These are phyloP conservation scores for Magnolia officinalis DNA, from an alignment of 164 flowering plant species.

Conservation along the genomic window DNA sequence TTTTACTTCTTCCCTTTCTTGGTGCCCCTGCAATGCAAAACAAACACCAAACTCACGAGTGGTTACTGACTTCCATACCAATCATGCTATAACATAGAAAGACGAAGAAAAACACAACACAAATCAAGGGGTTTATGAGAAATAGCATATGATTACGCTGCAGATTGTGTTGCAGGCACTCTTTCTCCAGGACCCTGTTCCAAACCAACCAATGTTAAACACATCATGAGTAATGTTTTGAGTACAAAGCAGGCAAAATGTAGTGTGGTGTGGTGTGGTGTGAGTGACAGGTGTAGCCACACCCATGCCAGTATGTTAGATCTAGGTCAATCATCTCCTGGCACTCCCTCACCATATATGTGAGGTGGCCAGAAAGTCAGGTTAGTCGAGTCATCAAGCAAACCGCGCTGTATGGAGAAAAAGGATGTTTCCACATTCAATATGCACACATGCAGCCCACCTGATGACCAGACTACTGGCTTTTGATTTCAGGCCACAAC, in stretches of 20 bases:
- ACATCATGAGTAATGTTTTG: background rate
- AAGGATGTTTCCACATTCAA: no score
- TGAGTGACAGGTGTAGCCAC: no score
- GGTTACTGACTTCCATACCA: background rate
- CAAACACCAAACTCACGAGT: background rate
- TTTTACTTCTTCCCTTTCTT: slow-evolving; percentile 13
- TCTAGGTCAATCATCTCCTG: no score
- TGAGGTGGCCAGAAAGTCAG: no score
- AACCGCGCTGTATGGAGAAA: background rate
- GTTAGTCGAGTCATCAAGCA: background rate
- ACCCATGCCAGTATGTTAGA: no score
- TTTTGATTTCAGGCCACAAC: no score
- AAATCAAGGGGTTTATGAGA: background rate
- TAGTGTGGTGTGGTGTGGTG: no score
- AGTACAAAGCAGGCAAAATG: no score
- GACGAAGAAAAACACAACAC: no score
- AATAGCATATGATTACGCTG: background rate
- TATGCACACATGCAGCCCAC: no score
- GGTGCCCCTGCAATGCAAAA: slow-evolving; percentile 12
- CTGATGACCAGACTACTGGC: no score
- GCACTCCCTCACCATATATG: no score
- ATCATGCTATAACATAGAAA: background rate
- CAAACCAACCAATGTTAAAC: background rate
- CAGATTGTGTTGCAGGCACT: background rate
- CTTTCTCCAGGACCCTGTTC: slow-evolving; percentile 15